Evolutionary conservation across 179 eudicot genomes (phyloP).

Genomic region (Actinidia chinensis): DNA sequence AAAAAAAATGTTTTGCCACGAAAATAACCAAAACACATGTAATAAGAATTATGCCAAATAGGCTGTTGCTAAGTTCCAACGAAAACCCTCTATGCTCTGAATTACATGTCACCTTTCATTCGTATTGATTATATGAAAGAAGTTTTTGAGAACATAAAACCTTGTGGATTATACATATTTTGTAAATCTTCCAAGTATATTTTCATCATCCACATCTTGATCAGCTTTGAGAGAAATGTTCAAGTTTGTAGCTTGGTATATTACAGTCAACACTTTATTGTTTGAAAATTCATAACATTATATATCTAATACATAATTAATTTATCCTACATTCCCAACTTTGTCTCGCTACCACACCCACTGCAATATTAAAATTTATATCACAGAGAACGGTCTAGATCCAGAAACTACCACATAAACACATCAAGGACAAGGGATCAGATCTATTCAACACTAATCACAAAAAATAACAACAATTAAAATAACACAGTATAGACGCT

Average conservation of each 20-base stretch:
- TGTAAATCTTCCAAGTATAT: too few relatives aligned
- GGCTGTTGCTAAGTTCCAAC: too few relatives aligned
- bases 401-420: neutral
- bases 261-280: neutral
- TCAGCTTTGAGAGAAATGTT: too few relatives aligned
- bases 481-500: neutral
- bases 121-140: too few relatives aligned
- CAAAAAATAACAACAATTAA: neutral
- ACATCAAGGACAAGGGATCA: conserved; percentile 13
- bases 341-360: conserved; percentile 12
- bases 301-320: conserved; percentile 1
- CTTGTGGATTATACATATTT: too few relatives aligned
- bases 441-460: neutral
- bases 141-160: too few relatives aligned
- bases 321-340: neutral
- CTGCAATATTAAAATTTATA: neutral
- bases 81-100: too few relatives aligned
- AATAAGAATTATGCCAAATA: too few relatives aligned
- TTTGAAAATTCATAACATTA: neutral
- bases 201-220: too few relatives aligned
- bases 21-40: too few relatives aligned
- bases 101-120: too few relatives aligned
- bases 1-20: too few relatives aligned
- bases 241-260: neutral
- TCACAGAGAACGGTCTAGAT: neutral